Evolutionary conservation across 306 rosid genomes (phyloP).

Genomic region (Dalbergia cochinchinensis): DNA sequence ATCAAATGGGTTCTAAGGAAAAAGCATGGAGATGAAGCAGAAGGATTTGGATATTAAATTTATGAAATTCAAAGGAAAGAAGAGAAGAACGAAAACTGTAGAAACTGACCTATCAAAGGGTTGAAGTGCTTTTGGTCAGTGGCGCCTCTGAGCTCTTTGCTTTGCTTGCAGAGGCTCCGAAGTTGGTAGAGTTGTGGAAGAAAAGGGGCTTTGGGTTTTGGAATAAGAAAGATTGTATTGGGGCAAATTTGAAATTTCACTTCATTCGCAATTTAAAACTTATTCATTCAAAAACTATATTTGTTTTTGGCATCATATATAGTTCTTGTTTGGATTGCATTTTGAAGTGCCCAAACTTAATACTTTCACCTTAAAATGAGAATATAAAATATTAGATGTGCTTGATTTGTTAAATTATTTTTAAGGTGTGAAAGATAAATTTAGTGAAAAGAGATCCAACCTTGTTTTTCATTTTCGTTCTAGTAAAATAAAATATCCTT

Average conservation of each 20-base stretch:
- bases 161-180: constrained; percentile 2
- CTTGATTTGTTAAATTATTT: no score
- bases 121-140: background rate
- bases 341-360: no score
- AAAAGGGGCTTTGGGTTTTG: constrained; percentile 36
- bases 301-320: no score
- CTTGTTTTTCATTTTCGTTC: no score
- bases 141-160: constrained; percentile 23
- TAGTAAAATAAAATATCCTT: no score
- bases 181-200: background rate
- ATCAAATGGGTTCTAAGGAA: background rate
- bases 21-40: background rate
- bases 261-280: no score
- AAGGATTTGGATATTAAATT: constrained; percentile 10
- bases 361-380: no score
- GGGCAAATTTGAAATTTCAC: constrained; percentile 30
- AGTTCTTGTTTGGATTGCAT: no score
- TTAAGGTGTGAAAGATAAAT: no score
- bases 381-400: no score
- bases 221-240: background rate
- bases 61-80: background rate
- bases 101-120: background rate
- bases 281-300: no score
- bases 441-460: no score
- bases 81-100: background rate